Conservation (phyloP, 164 flowering plant species). For the Kingdonia uniflora region DNA sequence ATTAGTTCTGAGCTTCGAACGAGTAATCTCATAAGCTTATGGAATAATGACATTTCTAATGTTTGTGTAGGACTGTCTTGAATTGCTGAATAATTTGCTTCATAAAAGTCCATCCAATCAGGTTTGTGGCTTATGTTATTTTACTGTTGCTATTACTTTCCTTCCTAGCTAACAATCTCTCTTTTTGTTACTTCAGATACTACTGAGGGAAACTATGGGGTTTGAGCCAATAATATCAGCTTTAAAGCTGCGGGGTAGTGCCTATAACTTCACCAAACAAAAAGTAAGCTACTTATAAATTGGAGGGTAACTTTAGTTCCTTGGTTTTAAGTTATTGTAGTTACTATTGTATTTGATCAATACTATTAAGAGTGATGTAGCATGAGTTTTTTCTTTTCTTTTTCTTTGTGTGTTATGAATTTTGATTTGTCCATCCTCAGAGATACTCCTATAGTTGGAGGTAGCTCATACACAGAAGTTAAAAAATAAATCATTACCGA, state of each 20-base stretch:
- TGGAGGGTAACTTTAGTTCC: too few species aligned
- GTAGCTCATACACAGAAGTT: too few species aligned
- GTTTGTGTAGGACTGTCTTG: slow-evolving; percentile 76
- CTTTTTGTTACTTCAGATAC: slow-evolving; percentile 33
- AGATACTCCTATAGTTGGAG: too few species aligned
- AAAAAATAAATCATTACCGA: too few species aligned
- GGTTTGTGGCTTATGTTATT: slow-evolving; percentile 29
- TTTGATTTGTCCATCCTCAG: too few species aligned
- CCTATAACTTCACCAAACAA: slow-evolving; percentile 84
- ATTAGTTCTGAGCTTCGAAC: not conserved
- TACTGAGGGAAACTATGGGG: slow-evolving; percentile 90
- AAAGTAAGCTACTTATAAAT: slow-evolving; percentile 49
- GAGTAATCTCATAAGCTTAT: not conserved
- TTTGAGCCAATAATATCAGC: slow-evolving; percentile 79
- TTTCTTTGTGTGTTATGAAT: too few species aligned
- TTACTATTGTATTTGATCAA: too few species aligned
- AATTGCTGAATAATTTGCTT: slow-evolving; percentile 82
- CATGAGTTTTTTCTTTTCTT: too few species aligned
- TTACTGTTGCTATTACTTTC: not conserved
- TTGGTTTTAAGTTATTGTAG: too few species aligned
- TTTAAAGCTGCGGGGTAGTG: slow-evolving; percentile 67
- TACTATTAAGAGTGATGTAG: too few species aligned
- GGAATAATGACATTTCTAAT: not conserved
- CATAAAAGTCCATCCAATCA: slow-evolving; percentile 79
- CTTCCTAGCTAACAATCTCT: slow-evolving; percentile 5